These are phyloP conservation scores for Neurospora sp. DNA, from an alignment of 2,329 filamentous ascomycete species.

Conservation along the genomic window DNA sequence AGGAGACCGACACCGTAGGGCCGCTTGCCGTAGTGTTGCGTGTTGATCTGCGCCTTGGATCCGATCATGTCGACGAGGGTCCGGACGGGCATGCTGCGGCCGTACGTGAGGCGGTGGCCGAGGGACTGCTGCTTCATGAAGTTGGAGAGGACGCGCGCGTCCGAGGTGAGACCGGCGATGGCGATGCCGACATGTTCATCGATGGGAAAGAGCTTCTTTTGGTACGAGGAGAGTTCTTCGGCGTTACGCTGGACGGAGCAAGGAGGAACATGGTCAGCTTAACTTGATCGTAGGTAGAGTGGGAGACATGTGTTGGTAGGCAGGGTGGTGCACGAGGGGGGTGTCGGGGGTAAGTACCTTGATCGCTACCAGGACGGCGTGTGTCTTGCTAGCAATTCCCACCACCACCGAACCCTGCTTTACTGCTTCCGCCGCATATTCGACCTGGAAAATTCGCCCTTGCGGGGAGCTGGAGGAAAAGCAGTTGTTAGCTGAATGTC, in stretches of 20 bases:
- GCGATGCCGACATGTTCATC: conserved; percentile 93
- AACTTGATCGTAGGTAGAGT: neutral
- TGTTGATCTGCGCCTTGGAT: conserved; percentile 95
- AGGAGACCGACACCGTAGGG: conserved; percentile 92
- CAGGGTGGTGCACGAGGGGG: conserved; percentile 7
- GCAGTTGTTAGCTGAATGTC: conserved; percentile 12
- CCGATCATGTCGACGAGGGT: conserved; percentile 86
- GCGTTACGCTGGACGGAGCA: conserved; percentile 66
- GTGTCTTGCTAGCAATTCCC: conserved; percentile 94
- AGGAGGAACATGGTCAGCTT: conserved; percentile 2
- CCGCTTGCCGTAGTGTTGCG: conserved; percentile 91
- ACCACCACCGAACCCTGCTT: conserved; percentile 99
- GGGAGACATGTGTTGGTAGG: neutral
- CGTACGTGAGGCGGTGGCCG: conserved; percentile 89
- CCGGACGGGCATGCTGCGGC: conserved; percentile 81
- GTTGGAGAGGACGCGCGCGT: conserved; percentile 98
- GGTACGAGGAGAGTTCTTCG: conserved; percentile 98
- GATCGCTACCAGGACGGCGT: conserved; percentile 88
- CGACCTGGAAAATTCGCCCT: conserved; percentile 98
- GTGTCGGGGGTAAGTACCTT: conserved; percentile 53
- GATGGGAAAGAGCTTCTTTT: conserved; percentile 97
- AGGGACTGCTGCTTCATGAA: conserved; percentile 99
- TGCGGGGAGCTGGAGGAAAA: conserved; percentile 69
- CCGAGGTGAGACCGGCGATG: conserved; percentile 92
- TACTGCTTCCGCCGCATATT: conserved; percentile 97